Evolutionary conservation across 805 yeast species (phyloP).

Genomic region (Ogataea polymorpha): DNA sequence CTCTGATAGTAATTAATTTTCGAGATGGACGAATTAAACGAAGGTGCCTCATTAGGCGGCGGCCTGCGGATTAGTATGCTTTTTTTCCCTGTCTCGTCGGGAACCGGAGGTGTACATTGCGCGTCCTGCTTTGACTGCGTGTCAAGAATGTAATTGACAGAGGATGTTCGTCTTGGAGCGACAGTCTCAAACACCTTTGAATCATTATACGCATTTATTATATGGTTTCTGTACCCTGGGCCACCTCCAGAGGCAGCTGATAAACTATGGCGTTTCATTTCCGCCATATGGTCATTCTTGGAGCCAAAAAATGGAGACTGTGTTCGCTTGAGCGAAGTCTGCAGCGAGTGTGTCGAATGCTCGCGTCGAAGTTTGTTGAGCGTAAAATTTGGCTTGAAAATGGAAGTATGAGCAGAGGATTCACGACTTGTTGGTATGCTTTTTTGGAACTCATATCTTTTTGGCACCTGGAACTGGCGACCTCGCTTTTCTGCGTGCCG

Average conservation of each 20-base stretch:
- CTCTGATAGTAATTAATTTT: constrained; percentile 25
- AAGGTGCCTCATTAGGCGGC: constrained; percentile 6
- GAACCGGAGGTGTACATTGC: neutral
- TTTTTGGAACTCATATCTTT: constrained; percentile 29
- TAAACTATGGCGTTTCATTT: constrained; percentile 23
- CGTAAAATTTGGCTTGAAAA: constrained; percentile 18
- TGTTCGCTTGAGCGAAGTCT: constrained; percentile 6
- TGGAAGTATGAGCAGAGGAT: constrained; percentile 11
- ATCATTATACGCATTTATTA: constrained; percentile 29
- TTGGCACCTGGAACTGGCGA: constrained; percentile 27
- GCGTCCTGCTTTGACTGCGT: neutral
- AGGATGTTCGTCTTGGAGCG: constrained; percentile 18
- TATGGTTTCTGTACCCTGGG: constrained; percentile 12
- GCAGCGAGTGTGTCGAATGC: constrained; percentile 11
- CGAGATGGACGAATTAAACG: constrained; percentile 22
- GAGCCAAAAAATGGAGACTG: constrained; percentile 15
- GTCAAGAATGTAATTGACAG: constrained; percentile 11
- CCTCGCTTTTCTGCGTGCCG: constrained; percentile 25
- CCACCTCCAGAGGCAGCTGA: constrained; percentile 14
- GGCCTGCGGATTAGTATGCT: constrained; percentile 21
- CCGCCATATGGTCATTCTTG: constrained; percentile 4
- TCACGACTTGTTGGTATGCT: constrained; percentile 21
- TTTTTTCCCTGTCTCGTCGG: constrained; percentile 6
- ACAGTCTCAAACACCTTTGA: constrained; percentile 28
- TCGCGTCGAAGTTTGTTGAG: constrained; percentile 16